A percentile compares a stretch with the other conserved stretches of the same genome.
phyloP scores from a whole-genome alignment of 2,329 filamentous ascomycete genomes.

The Fusarium sp. region DNA sequence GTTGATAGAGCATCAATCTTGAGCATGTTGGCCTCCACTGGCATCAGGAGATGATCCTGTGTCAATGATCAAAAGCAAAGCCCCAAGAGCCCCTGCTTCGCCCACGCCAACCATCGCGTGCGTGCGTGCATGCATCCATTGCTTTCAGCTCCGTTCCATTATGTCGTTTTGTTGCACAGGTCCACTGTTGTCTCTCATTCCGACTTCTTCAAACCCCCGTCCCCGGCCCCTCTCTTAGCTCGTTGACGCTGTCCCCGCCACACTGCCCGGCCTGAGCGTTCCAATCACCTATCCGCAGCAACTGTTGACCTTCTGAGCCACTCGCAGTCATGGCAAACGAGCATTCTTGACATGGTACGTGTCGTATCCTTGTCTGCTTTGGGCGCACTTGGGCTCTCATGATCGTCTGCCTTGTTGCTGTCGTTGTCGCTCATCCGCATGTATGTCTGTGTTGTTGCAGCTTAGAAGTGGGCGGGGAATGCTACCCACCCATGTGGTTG shows the following conservation, averaged over 20 bases:
- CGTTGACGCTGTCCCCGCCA: slow-evolving; percentile 34
- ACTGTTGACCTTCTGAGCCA: slow-evolving; percentile 12
- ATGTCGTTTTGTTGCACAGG: slow-evolving; percentile 36
- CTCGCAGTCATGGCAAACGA: slow-evolving; percentile 5
- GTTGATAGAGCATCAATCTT: slow-evolving; percentile 4
- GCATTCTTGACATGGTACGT: slow-evolving; percentile 20
- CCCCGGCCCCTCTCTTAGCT: slow-evolving; percentile 29
- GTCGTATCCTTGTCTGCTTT: slow-evolving; percentile 16
- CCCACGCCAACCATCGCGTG: slow-evolving; percentile 19
- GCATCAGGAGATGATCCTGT: slow-evolving; percentile 12
- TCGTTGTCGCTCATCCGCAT: slow-evolving; percentile 17
- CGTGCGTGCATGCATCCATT: slow-evolving; percentile 9
- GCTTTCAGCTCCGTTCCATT: slow-evolving; percentile 19
- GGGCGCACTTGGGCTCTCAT: slow-evolving; percentile 13
- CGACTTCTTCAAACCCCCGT: slow-evolving; percentile 28
- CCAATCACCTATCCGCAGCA: slow-evolving; percentile 26
- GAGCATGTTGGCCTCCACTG: slow-evolving; percentile 20
- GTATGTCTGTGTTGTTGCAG: slow-evolving; percentile 28
- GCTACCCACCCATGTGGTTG: slow-evolving; percentile 13
- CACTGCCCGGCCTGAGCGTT: slow-evolving; percentile 21
- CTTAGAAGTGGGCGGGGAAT: slow-evolving; percentile 26
- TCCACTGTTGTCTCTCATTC: slow-evolving; percentile 45
- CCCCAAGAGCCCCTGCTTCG: slow-evolving; percentile 17
- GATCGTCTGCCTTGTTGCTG: slow-evolving; percentile 29
- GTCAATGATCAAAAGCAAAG: slow-evolving; percentile 21